A percentile compares a stretch with the other conserved stretches of the same genome.
Evolutionary conservation across 164 flowering plant genomes (phyloP).

Genomic region (Chimonanthus praecox): DNA sequence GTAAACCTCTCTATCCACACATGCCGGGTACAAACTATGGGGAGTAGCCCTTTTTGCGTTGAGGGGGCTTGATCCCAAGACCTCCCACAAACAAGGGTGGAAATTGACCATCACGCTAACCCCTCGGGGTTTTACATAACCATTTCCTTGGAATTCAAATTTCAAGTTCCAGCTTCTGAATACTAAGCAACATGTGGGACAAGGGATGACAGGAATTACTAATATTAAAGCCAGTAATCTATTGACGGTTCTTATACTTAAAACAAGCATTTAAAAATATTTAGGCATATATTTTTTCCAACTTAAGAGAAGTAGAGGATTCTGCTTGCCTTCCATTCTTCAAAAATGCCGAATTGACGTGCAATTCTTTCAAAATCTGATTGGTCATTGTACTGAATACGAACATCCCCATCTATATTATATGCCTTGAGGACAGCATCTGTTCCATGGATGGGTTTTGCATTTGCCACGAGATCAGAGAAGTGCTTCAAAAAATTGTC

Average conservation of each 20-base stretch:
- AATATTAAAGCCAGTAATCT: not conserved
- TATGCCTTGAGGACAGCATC: constrained; percentile 66
- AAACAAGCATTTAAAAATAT: not conserved
- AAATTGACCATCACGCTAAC: no score
- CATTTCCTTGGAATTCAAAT: not conserved
- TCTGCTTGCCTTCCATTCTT: constrained; percentile 87
- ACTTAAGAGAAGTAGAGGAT: not conserved
- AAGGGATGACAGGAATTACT: not conserved
- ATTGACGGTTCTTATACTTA: not conserved
- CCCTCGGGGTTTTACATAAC: not conserved
- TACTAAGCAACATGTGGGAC: not conserved
- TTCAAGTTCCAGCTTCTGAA: no score
- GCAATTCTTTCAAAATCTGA: constrained; percentile 69
- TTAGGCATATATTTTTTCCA: not conserved
- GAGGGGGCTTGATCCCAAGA: no score
- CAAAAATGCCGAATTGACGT: constrained; percentile 82
- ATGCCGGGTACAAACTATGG: no score
- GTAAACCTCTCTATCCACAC: no score
- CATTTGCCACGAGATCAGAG: constrained; percentile 59
- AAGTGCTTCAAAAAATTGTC: constrained; percentile 63
- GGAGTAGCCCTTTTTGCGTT: no score
- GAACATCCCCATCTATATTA: constrained; percentile 78
- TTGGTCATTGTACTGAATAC: constrained; percentile 64
- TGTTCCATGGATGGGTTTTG: constrained; percentile 58
- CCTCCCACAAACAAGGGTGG: no score